phyloP scores from a whole-genome alignment of 1,139 yeast species.

The Meyerozyma guilliermondii region DNA sequence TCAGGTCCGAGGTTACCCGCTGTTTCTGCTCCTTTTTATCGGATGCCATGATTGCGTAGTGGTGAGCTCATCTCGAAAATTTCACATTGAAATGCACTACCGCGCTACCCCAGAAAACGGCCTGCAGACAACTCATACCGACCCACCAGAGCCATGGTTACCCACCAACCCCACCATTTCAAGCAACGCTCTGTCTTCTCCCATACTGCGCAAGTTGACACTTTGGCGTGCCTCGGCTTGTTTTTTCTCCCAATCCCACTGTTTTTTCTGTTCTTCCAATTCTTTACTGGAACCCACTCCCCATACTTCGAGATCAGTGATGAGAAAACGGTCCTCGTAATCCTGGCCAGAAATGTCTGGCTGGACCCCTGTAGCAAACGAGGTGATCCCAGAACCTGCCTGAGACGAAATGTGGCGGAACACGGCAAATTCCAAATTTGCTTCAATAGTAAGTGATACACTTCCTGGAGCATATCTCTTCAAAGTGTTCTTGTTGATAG shows the following conservation, averaged over 20 bases:
- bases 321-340: conserved; percentile 67
- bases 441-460: conserved; percentile 74
- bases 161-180: conserved; percentile 93
- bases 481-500: conserved; percentile 42
- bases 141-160: conserved; percentile 61
- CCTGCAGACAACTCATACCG: conserved; percentile 23
- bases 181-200: conserved; percentile 79
- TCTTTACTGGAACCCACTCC: conserved; percentile 81
- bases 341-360: conserved; percentile 20
- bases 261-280: conserved; percentile 65
- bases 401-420: conserved; percentile 63
- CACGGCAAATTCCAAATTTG: conserved; percentile 72
- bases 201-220: conserved; percentile 58
- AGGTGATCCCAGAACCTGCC: conserved; percentile 21
- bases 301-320: conserved; percentile 84
- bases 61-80: conserved; percentile 1
- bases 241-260: conserved; percentile 89
- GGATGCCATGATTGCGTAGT: conserved; percentile 17
- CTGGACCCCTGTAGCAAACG: conserved; percentile 24
- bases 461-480: conserved; percentile 52
- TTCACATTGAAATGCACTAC: neutral
- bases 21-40: conserved; percentile 14
- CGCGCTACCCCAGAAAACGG: conserved; percentile 2
- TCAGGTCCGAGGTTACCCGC: conserved; percentile 55
- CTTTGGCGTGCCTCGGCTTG: conserved; percentile 77